Percentiles rank a stretch among this genome's conserved stretches.
phyloP scores from a whole-genome alignment of 116 monocot species.

The Trichopus zeylanicus region DNA sequence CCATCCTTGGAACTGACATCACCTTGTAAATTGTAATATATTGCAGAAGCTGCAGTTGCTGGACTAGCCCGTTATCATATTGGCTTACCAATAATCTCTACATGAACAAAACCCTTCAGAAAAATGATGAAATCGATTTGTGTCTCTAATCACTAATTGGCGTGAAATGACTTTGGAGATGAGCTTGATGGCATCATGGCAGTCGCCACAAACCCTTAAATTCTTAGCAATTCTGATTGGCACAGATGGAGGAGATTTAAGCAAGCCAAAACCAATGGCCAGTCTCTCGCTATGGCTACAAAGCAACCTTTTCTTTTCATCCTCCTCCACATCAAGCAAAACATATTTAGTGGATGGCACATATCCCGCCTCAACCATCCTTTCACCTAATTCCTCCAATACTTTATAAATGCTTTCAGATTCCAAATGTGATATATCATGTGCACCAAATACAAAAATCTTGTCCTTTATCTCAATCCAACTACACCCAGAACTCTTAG shows the following conservation, averaged over 20 bases:
- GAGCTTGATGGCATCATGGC: constrained; percentile 36
- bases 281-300: constrained; percentile 42
- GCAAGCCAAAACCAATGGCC: constrained; percentile 43
- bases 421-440: constrained; percentile 28
- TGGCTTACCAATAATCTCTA: constrained; percentile 27
- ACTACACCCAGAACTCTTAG: constrained; percentile 27
- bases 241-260: constrained; percentile 25
- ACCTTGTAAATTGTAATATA: too few species aligned
- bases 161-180: constrained; percentile 29
- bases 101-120: constrained; percentile 29
- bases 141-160: constrained; percentile 27
- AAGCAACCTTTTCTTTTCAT: constrained; percentile 27
- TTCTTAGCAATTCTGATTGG: constrained; percentile 42
- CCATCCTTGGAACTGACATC: neutral
- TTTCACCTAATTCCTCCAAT: constrained; percentile 17
- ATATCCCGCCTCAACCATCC: constrained; percentile 25
- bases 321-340: constrained; percentile 32
- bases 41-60: too few species aligned
- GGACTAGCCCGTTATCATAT: too few species aligned
- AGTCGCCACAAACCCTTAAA: constrained; percentile 29
- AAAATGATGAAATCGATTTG: constrained; percentile 32
- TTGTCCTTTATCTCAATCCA: constrained; percentile 37
- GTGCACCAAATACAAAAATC: constrained; percentile 33
- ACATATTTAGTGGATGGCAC: constrained; percentile 22
- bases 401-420: constrained; percentile 15